Evolutionary conservation across 768 basidiomycete species (phyloP), one percentile per base, ranked within the genome.

Genomic region (Amanita brunnescens): DNA sequence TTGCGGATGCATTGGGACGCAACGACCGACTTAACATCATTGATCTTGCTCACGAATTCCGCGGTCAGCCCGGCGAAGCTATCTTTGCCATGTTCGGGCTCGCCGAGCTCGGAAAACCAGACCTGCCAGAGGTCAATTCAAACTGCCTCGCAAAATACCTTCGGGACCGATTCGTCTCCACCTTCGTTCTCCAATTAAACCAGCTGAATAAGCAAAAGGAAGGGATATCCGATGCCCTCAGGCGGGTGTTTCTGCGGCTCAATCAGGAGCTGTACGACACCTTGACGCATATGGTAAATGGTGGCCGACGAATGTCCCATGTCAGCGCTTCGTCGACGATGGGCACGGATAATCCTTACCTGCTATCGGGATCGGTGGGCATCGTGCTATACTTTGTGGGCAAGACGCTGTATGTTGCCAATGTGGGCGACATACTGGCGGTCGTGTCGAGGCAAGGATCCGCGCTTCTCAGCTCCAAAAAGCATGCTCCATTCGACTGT

Each of bases 31-130:
- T 97, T 38, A 85, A 79, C 41, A 91, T 95, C 82, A 78, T 96
- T 56, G 96, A 99, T 66, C 77, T 98, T 21, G 95, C 95, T 5
- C 82, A 93, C 42, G 81, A 88, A 58, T 96, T 94, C 68, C 80
- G 86, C 6, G 80, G 78, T 12, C 71, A 75, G 52, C 76, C 81
- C 41, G 81, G 83, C 60, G 89, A 94, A 63, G 91, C 91, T 10
- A 72, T 99, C 16, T 96, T 99, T 60, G 96, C 92, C 18, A 91
- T 99, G 84, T 98, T 98, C 65, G 94, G 95, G 12, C 80, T 87
- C 2, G 73, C 81, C 5, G 74, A 80, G 16, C 80, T 70, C 0
- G 67, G 69, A 1, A 69, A 68, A 32, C 56, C 63, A 5, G 55
- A 73, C 10, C 66, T 66, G 5, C 69, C 80, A 3, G 71, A 71